Base-by-base conservation (phyloP, 2,329 filamentous ascomycete species). In the Cercospora canescens region DNA sequence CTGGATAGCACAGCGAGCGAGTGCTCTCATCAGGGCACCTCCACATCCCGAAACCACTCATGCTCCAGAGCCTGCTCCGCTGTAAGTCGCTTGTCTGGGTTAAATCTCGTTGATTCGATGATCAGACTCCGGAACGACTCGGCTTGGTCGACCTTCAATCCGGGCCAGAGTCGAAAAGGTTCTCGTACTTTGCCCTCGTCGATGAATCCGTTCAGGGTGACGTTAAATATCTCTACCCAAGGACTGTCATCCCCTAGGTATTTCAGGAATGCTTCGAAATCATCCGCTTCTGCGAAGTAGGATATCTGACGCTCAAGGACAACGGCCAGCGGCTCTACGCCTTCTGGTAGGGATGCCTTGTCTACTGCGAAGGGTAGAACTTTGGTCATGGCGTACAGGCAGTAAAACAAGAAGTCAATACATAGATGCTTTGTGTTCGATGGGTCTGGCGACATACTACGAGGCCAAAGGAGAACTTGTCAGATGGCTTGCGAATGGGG, bases 251-350 rank as follows among this genome's bases (percentile, higher is more conserved):
- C 73, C 30, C 79, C 80, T 57, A 84, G 76, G 70, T 62, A 66
- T 41, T 62, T 30, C 18, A 62, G 50, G 30, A 66, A 59, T 11
- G 39, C 63, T 14, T 62, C 21, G 54, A 83, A 75, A 45, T 78
- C 77, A 4, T 81, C 73, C 73, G 76, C 74, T 67, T 84, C 79
- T 52, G 78, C 78, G 72, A 84, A 84, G 69, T 81, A 82, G 3
- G 81, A 85, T 14, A 84, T 77, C 67, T 84, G 82, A 21, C 79
- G 79, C 67, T 81, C 77, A 39, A 84, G 71, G 39, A 84, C 79
- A 67, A 79, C 74, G 50, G 76, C 76, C 54, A 80, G 73, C n/a
- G 74, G 75, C 48, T 80, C 79, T 32, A 75, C 58, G 35, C 70
- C 72, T 76, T 67, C 71, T 78, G 67, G 69, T 74, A 62, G 70